These are phyloP conservation scores for Hypoxylon rickii DNA, from an alignment of 495 filamentous ascomycete genomes.

Conservation along the genomic window DNA sequence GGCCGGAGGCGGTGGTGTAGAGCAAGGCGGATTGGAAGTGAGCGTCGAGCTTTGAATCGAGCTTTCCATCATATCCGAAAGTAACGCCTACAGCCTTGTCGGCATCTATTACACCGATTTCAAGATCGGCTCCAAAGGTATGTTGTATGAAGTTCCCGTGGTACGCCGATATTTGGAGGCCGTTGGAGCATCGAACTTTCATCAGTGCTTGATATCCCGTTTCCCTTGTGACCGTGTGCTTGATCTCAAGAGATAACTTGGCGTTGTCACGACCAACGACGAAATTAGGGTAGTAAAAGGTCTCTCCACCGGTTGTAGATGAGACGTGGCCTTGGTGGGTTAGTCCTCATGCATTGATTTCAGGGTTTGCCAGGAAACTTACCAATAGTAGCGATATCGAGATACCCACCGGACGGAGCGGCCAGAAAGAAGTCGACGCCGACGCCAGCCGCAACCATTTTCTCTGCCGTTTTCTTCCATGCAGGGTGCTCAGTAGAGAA, in stretches of 20 bases:
- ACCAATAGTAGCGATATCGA: constrained; percentile 95
- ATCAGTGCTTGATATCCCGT: constrained; percentile 96
- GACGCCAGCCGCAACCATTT: constrained; percentile 85
- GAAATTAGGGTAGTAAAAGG: constrained; percentile 96
- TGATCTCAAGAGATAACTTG: constrained; percentile 84
- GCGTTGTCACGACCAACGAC: constrained; percentile 80
- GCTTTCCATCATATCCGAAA: constrained; percentile 96
- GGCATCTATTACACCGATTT: constrained; percentile 89
- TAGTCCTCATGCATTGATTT: constrained; percentile 15
- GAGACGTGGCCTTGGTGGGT: constrained; percentile 64
- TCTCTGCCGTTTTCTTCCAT: constrained; percentile 81
- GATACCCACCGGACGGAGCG: constrained; percentile 83
- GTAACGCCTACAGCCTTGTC: constrained; percentile 92
- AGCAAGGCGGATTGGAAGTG: constrained; percentile 97
- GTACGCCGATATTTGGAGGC: constrained; percentile 90
- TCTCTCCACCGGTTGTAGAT: constrained; percentile 85
- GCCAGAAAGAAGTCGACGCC: constrained; percentile 95
- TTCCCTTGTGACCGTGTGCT: constrained; percentile 85
- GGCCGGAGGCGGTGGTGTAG: constrained; percentile 88
- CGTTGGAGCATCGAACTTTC: constrained; percentile 98
- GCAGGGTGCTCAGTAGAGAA: constrained; percentile 86
- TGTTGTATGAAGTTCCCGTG: constrained; percentile 96
- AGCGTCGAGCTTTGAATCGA: constrained; percentile 92
- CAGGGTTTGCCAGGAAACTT: constrained; percentile 38
- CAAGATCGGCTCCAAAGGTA: constrained; percentile 91